Percentiles rank a stretch among this genome's conserved stretches.
Conservation (phyloP, 2,329 filamentous ascomycete genomes). For the Nemania sp. region DNA sequence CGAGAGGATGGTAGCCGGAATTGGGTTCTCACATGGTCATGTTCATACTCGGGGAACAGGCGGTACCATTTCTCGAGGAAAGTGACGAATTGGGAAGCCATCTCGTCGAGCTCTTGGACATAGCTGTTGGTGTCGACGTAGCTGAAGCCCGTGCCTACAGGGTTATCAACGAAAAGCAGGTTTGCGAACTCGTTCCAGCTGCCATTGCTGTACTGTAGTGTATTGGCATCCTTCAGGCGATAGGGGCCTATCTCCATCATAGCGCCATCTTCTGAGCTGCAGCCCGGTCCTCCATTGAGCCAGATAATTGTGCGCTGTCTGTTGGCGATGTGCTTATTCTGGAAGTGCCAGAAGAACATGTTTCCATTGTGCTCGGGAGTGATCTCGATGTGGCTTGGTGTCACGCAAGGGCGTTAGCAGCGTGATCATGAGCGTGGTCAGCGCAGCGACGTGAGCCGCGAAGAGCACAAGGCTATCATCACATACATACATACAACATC, state of each 20-base stretch:
- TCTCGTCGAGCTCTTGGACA: slow-evolving; percentile 80
- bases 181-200: slow-evolving; percentile 99
- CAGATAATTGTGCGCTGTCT: slow-evolving; percentile 90
- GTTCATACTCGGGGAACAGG: slow-evolving; percentile 87
- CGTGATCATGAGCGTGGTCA: too few species aligned
- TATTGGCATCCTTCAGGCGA: slow-evolving; percentile 75
- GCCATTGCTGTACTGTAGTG: slow-evolving; percentile 81
- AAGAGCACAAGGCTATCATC: not conserved
- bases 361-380: slow-evolving; percentile 85
- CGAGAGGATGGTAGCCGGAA: not conserved
- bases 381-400: slow-evolving; percentile 83
- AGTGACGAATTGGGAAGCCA: slow-evolving; percentile 84
- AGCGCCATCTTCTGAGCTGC: slow-evolving; percentile 95
- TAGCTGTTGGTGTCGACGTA: slow-evolving; percentile 91
- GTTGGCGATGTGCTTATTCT: slow-evolving; percentile 94
- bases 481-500: not conserved
- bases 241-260: slow-evolving; percentile 97
- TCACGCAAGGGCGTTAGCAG: slow-evolving; percentile 17
- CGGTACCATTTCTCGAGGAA: slow-evolving; percentile 93
- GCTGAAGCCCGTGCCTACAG: slow-evolving; percentile 94
- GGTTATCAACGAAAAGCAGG: slow-evolving; percentile 94
- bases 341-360: slow-evolving; percentile 97
- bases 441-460: not conserved
- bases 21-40: slow-evolving; percentile 75
- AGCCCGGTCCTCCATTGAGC: slow-evolving; percentile 96